Evolutionary conservation across 2,329 filamentous ascomycete genomes (phyloP), one percentile per base, ranked within the genome.

Genomic region (Alternaria novae-zelandiae): DNA sequence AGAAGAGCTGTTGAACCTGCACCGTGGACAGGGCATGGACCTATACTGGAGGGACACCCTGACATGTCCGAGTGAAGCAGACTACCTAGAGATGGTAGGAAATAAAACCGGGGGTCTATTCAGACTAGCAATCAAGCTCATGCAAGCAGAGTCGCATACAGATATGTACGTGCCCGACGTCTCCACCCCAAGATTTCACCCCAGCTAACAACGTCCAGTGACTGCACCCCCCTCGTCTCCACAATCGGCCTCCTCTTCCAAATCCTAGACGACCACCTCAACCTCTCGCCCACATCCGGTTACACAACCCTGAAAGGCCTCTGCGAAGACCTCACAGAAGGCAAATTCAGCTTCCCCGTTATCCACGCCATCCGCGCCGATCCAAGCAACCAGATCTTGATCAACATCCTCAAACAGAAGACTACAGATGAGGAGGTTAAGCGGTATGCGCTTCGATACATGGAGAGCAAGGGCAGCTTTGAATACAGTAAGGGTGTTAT

Each of bases 321-420:
- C 71, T 97, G 93, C 80, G 95, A 98, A 83, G 96, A 98, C 81
- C 83, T 98, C 72, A 97, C 94, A 1, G 96, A 98, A 83, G 95
- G 95, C 67, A 98, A 98, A 85, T 97, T 97, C 83, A 95, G 91
- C 25, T 97, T 97, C 78, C 94, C 94, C 44, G 90, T 98, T 74
- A 97, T 98, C 74, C 95, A 98, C 82, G 91, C 91, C 78, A 96
- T 98, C 71, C 91, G 92, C 66, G 82, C 90, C 63, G 88, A 94
- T 76, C 92, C 88, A 17, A 82, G 83, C 28, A 92, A 94, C 76
- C 84, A 91, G 70, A 90, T 96, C 74, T 87, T 99, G 59, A 87
- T 97, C 79, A 97, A 96, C 76, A 97, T 98, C 59, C 85, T 98
- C 45, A 93, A 93, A 81, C 94, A 97, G 80, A 95, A 94, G 82